Conservation (phyloP, 768 basidiomycete species). For the Dictyophora rubrovolvata region DNA sequence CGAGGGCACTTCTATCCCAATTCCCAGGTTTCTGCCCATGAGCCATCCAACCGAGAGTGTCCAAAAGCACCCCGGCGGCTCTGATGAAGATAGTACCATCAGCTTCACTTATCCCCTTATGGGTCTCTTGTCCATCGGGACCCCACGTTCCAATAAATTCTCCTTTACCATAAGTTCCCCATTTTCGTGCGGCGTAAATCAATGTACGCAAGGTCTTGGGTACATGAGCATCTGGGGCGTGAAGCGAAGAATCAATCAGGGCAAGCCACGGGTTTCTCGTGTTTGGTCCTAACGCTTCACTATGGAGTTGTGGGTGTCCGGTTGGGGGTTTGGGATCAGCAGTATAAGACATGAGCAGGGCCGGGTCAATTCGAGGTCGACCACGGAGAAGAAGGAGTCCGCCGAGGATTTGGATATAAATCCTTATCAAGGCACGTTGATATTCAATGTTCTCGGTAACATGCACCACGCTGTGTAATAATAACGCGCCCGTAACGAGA, state of each 20-base stretch:
- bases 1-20: slow-evolving; percentile 50
- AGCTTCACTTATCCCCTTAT: slow-evolving; percentile 30
- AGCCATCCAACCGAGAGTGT: slow-evolving; percentile 45
- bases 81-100: slow-evolving; percentile 51
- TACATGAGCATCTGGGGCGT: slow-evolving; percentile 44
- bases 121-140: slow-evolving; percentile 33
- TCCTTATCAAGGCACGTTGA: slow-evolving; percentile 37
- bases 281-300: slow-evolving; percentile 14
- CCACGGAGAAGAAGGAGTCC: slow-evolving; percentile 33
- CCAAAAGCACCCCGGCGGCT: slow-evolving; percentile 46
- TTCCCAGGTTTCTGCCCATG: slow-evolving; percentile 37
- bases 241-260: slow-evolving; percentile 33
- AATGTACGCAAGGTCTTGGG: slow-evolving; percentile 41
- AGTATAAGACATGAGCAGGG: slow-evolving; percentile 36
- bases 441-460: slow-evolving; percentile 23
- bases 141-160: slow-evolving; percentile 34
- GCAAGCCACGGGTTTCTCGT: slow-evolving; percentile 44
- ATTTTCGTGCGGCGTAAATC: slow-evolving; percentile 36
- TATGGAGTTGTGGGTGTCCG: slow-evolving; percentile 1
- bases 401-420: slow-evolving; percentile 30
- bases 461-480: slow-evolving; percentile 34
- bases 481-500: slow-evolving; percentile 40
- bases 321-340: slow-evolving; percentile 31
- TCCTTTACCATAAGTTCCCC: slow-evolving; percentile 32
- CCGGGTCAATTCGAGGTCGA: slow-evolving; percentile 41